These are phyloP conservation scores for Phytophthora sansomeana DNA, from an alignment of 352 stramenopile genomes.

Conservation along the genomic window DNA sequence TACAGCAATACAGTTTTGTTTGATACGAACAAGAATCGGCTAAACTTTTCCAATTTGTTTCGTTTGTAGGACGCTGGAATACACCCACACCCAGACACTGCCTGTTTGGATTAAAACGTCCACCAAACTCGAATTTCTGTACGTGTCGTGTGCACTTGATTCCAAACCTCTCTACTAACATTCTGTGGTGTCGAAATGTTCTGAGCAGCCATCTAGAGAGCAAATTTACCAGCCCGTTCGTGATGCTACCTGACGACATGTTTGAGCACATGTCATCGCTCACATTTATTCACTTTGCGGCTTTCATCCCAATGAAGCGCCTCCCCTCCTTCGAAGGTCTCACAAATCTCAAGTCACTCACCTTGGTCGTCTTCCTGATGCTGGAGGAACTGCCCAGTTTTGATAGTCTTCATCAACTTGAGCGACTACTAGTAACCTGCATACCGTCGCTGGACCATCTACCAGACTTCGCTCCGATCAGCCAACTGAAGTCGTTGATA, in stretches of 20 bases:
- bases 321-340: constrained; percentile 43
- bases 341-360: constrained; percentile 43
- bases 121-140: constrained; percentile 49
- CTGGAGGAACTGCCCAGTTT: constrained; percentile 32
- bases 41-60: too few relatives aligned
- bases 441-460: constrained; percentile 18
- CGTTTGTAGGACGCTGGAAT: constrained; percentile 48
- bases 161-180: background rate
- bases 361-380: constrained; percentile 24
- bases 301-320: constrained; percentile 24
- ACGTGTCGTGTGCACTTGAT: background rate
- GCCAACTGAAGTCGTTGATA: constrained; percentile 25
- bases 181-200: background rate
- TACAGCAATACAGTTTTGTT: background rate
- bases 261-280: constrained; percentile 47
- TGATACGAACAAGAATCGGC: too few relatives aligned
- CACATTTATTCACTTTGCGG: constrained; percentile 46
- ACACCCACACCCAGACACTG: constrained; percentile 47
- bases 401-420: constrained; percentile 21
- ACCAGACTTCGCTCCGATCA: constrained; percentile 32
- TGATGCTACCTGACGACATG: constrained; percentile 35
- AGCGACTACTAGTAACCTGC: constrained; percentile 34
- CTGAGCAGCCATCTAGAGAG: constrained; percentile 30
- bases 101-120: constrained; percentile 46
- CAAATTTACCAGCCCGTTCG: constrained; percentile 25